These are phyloP conservation scores for Dalbergia cultrata DNA, from an alignment of 306 rosid genomes.

Conservation along the genomic window DNA sequence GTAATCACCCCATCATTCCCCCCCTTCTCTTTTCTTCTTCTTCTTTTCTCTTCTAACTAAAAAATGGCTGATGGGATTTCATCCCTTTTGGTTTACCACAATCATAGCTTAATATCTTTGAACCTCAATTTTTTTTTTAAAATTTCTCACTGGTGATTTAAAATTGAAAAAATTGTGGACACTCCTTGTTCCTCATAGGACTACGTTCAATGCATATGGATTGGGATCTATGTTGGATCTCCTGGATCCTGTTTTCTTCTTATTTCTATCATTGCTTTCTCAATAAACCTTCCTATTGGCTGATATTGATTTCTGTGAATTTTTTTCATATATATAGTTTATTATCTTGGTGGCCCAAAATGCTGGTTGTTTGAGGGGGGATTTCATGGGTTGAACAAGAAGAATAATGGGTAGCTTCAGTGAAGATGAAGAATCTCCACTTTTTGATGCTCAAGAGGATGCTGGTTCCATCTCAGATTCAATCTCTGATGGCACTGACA, in stretches of 20 bases:
- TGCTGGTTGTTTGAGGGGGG: conserved; percentile 69
- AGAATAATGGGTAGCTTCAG: conserved; percentile 79
- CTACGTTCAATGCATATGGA: conserved; percentile 77
- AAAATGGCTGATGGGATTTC: conserved; percentile 34
- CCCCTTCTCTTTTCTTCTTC: background rate
- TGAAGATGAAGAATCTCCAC: too few relatives aligned
- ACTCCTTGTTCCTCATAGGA: conserved; percentile 42
- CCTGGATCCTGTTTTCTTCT: conserved; percentile 59
- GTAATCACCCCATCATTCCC: conserved; percentile 18
- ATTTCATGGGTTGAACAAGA: conserved; percentile 84
- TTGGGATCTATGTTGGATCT: conserved; percentile 93
- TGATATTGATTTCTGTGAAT: conserved; percentile 64
- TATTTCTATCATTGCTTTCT: conserved; percentile 52
- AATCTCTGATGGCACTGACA: conserved; percentile 49
- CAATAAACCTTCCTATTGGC: conserved; percentile 53
- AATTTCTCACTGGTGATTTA: conserved; percentile 35
- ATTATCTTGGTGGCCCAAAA: conserved; percentile 61
- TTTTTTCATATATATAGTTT: conserved; percentile 32
- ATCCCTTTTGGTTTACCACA: conserved; percentile 21
- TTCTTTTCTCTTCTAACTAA: background rate
- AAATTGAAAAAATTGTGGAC: conserved; percentile 35
- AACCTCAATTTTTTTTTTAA: background rate
- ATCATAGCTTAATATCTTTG: conserved; percentile 35
- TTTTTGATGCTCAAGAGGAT: conserved; percentile 89
- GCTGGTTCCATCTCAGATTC: conserved; percentile 62